Conservation (phyloP, 495 filamentous ascomycete species). For the Xylaria curta region DNA sequence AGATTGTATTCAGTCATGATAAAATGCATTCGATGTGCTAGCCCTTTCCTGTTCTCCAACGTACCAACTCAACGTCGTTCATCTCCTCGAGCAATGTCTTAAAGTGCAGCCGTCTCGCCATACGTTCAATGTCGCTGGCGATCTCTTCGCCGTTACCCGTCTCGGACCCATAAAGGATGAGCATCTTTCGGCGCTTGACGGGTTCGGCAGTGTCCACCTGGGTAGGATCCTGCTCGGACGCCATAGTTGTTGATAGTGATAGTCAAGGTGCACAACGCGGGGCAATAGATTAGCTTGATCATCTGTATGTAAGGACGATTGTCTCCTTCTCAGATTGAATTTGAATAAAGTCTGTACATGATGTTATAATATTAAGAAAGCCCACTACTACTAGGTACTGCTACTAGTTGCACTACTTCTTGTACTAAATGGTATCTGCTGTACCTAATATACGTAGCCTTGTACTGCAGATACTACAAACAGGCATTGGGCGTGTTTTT, state of each 20-base stretch:
- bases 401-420: not conserved
- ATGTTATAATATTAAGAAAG: not conserved
- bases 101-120: constrained; percentile 78
- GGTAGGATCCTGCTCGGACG: constrained; percentile 24
- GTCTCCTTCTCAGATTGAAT: not conserved
- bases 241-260: constrained; percentile 26
- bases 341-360: not conserved
- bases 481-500: too few relatives aligned
- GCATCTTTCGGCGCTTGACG: constrained; percentile 61
- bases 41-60: constrained; percentile 36
- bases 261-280: constrained; percentile 4
- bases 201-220: constrained; percentile 4
- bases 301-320: not conserved
- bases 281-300: not conserved
- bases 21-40: not conserved
- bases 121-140: constrained; percentile 78
- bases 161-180: constrained; percentile 92
- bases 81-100: constrained; percentile 73
- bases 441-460: not conserved
- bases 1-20: too few relatives aligned
- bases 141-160: constrained; percentile 92
- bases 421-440: too few relatives aligned
- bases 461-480: not conserved
- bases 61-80: constrained; percentile 76
- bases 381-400: not conserved